Evolutionary conservation across 140 eudicot genomes (phyloP).

Genomic region (Anethum foeniculum): DNA sequence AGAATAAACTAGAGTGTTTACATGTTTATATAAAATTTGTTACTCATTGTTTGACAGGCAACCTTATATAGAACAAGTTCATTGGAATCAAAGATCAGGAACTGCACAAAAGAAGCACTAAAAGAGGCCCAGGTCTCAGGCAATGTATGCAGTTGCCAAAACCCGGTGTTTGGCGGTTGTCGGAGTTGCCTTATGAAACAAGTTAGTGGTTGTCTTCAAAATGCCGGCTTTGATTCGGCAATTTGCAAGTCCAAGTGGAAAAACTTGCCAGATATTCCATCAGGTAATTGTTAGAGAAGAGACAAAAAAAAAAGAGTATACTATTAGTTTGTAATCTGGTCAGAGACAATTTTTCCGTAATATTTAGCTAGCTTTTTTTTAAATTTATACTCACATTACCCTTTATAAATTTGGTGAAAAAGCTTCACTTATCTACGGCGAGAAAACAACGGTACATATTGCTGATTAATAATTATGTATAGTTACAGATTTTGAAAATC

Average conservation of each 20-base stretch:
- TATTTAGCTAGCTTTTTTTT: no score
- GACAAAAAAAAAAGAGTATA: no score
- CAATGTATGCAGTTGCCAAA: slow-evolving; percentile 46
- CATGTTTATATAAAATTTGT: neutral
- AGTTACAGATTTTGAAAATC: no score
- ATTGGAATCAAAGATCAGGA: slow-evolving; percentile 57
- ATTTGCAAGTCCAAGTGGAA: slow-evolving; percentile 89
- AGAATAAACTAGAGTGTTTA: neutral
- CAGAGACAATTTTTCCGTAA: neutral
- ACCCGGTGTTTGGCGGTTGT: slow-evolving; percentile 43
- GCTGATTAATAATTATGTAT: no score
- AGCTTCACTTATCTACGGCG: no score
- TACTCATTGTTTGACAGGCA: slow-evolving; percentile 25
- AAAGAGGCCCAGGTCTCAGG: slow-evolving; percentile 36
- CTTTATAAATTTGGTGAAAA: no score
- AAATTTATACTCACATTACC: no score
- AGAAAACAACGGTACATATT: no score
- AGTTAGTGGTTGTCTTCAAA: slow-evolving; percentile 45
- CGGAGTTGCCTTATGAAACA: slow-evolving; percentile 55
- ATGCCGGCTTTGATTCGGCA: slow-evolving; percentile 57
- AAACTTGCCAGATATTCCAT: slow-evolving; percentile 64
- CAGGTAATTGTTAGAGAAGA: slow-evolving; percentile 36
- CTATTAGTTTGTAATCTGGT: neutral
- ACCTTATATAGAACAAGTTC: slow-evolving; percentile 64
- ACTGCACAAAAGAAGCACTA: slow-evolving; percentile 48